Evolutionary conservation across 2,329 filamentous ascomycete genomes (phyloP).

Genomic region (Westerdykella sp.): DNA sequence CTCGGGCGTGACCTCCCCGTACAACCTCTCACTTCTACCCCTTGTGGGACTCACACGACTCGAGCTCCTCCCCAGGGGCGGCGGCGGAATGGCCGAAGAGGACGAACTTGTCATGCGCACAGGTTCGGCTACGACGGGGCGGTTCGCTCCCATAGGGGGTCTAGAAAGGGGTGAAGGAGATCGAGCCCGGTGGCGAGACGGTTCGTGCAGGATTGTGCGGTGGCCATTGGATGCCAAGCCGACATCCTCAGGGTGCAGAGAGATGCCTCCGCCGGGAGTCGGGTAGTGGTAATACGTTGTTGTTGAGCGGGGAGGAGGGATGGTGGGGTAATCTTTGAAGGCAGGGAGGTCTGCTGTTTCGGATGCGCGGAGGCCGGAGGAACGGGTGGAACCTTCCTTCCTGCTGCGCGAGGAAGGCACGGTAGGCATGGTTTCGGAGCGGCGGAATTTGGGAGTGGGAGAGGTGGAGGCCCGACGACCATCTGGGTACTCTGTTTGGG

Average conservation of each 20-base stretch:
- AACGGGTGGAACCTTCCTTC: constrained; percentile 18
- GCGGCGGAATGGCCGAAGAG: constrained; percentile 10
- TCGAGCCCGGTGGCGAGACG: constrained; percentile 20
- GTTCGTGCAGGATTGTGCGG: constrained; percentile 30
- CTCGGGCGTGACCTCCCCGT: constrained; percentile 22
- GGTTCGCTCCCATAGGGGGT: constrained; percentile 31
- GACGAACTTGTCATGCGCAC: constrained; percentile 6
- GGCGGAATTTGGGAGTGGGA: constrained; percentile 33
- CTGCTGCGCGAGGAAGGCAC: constrained; percentile 23
- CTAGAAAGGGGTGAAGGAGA: constrained; percentile 25
- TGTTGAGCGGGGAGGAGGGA: constrained; percentile 17
- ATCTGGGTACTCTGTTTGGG: constrained; percentile 24
- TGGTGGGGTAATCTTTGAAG: constrained; percentile 17
- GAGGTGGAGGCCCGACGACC: constrained; percentile 26
- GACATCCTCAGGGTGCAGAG: constrained; percentile 18
- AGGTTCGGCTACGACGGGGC: constrained; percentile 13
- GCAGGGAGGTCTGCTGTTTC: constrained; percentile 15
- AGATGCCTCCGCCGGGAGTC: constrained; percentile 19
- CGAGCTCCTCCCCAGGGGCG: constrained; percentile 19
- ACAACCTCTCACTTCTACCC: constrained; percentile 19
- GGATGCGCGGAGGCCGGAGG: constrained; percentile 29
- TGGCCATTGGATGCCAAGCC: constrained; percentile 16
- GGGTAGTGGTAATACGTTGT: constrained; percentile 26
- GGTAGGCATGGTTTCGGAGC: constrained; percentile 41
- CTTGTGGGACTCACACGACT: constrained; percentile 13